These are phyloP conservation scores for Aspergillus arachidicola DNA, from an alignment of 2,329 filamentous ascomycete genomes.

Conservation along the genomic window DNA sequence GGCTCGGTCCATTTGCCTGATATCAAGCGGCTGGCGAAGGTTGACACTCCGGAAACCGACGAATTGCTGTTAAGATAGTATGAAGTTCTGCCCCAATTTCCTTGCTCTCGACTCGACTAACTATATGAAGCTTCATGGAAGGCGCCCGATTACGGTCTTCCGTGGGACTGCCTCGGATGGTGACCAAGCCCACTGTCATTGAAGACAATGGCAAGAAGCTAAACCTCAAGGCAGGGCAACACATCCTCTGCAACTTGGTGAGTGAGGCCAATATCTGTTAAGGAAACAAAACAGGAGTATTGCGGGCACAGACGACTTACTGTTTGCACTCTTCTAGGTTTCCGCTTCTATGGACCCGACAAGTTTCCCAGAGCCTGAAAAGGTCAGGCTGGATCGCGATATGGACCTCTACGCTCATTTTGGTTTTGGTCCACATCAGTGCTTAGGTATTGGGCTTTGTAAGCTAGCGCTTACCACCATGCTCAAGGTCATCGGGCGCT, in stretches of 20 bases:
- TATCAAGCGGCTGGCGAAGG: conserved; percentile 52
- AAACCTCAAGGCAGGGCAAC: conserved; percentile 38
- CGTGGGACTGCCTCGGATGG: conserved; percentile 40
- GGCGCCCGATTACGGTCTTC: conserved; percentile 42
- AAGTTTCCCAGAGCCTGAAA: conserved; percentile 42
- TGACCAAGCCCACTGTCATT: conserved; percentile 34
- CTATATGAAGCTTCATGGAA: conserved; percentile 40
- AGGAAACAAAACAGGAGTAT: background rate
- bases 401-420: conserved; percentile 67
- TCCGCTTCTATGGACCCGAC: conserved; percentile 39
- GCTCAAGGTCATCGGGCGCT: conserved; percentile 43
- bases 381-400: conserved; percentile 64
- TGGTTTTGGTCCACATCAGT: conserved; percentile 64
- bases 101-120: conserved; percentile 12
- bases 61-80: conserved; percentile 55
- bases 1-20: conserved; percentile 51
- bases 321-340: conserved; percentile 25
- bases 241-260: conserved; percentile 41
- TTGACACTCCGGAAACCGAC: conserved; percentile 49
- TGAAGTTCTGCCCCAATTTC: conserved; percentile 14
- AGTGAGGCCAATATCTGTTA: conserved; percentile 11
- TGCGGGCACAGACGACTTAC: conserved; percentile 1
- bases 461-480: conserved; percentile 41
- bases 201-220: conserved; percentile 38
- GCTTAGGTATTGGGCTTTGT: conserved; percentile 53